Conservation (phyloP, 2,329 filamentous ascomycete species). For the Phyllosticta citribraziliensis region DNA sequence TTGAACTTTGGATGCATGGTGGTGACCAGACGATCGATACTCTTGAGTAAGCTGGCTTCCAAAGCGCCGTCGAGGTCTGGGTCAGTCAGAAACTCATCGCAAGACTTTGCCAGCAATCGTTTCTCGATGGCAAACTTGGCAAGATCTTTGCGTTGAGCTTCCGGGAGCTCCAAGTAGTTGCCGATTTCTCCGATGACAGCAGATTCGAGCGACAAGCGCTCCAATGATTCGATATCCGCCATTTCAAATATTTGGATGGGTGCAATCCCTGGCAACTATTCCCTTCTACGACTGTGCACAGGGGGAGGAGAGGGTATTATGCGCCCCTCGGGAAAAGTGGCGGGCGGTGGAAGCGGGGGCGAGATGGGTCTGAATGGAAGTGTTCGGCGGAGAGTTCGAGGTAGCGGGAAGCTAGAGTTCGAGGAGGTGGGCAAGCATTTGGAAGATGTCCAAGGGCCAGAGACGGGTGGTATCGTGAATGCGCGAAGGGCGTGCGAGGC, state of each 20-base stretch:
- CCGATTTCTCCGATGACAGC: constrained; percentile 91
- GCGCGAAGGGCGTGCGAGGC: no score
- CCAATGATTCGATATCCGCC: constrained; percentile 86
- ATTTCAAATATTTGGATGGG: constrained; percentile 37
- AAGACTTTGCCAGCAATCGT: constrained; percentile 61
- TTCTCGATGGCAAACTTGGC: constrained; percentile 94
- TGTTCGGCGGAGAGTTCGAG: no score
- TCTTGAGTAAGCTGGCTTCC: constrained; percentile 64
- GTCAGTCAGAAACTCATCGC: constrained; percentile 58
- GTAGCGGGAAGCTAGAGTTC: no score
- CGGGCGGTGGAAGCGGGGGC: no score
- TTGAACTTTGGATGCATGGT: constrained; percentile 91
- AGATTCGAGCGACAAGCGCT: constrained; percentile 86
- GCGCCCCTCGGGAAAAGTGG: no score
- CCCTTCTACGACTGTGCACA: no score
- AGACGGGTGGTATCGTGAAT: no score
- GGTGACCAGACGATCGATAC: constrained; percentile 76
- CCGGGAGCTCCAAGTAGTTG: constrained; percentile 84
- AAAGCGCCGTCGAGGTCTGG: not conserved
- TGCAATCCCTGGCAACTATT: no score
- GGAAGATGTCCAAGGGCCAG: no score
- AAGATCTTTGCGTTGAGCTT: constrained; percentile 89
- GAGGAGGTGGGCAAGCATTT: no score
- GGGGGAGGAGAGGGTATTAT: no score
- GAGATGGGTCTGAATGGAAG: no score